Percentiles rank a stretch among this genome's conserved stretches.
phyloP scores from a whole-genome alignment of 2,329 filamentous ascomycete genomes.

The Talaromyces sp. region DNA sequence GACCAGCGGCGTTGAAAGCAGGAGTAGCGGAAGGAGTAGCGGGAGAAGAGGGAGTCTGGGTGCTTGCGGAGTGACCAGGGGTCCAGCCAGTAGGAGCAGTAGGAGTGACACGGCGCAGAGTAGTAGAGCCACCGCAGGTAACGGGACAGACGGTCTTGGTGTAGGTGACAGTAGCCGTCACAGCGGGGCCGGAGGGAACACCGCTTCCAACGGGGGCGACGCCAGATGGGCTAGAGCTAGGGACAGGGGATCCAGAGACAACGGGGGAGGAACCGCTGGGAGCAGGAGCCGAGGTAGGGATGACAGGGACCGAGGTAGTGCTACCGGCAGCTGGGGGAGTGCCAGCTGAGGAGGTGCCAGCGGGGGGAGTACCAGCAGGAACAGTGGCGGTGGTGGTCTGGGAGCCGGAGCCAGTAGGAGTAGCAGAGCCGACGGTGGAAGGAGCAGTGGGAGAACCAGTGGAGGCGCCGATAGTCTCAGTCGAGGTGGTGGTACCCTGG shows the following conservation, averaged over 20 bases:
- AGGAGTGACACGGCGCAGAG: conserved; percentile 8
- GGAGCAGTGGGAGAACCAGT: conserved; percentile 6
- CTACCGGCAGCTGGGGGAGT: conserved; percentile 6
- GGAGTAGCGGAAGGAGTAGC: conserved; percentile 7
- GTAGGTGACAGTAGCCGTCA: conserved; percentile 6
- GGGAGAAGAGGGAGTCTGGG: neutral
- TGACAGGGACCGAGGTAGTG: conserved; percentile 10
- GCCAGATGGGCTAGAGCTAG: neutral
- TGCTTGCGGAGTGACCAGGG: neutral
- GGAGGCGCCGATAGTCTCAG: neutral
- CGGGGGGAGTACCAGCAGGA: neutral
- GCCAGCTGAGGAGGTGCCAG: neutral
- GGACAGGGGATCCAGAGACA: conserved; percentile 3
- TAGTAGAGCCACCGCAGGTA: conserved; percentile 7
- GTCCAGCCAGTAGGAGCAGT: conserved; percentile 8
- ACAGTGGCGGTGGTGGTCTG: conserved; percentile 7
- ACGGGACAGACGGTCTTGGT: conserved; percentile 13
- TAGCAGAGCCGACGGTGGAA: neutral
- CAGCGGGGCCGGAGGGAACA: conserved; percentile 4
- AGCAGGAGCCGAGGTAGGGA: neutral
- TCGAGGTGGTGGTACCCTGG: neutral
- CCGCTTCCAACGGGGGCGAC: conserved; percentile 4
- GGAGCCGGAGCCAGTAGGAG: neutral
- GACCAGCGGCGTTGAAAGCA: conserved; percentile 29
- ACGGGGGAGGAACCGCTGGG: conserved; percentile 1